Evolutionary conservation across 2,329 filamentous ascomycete species (phyloP), one percentile per base, ranked within the genome.

Genomic region (Escovopsis sp.): DNA sequence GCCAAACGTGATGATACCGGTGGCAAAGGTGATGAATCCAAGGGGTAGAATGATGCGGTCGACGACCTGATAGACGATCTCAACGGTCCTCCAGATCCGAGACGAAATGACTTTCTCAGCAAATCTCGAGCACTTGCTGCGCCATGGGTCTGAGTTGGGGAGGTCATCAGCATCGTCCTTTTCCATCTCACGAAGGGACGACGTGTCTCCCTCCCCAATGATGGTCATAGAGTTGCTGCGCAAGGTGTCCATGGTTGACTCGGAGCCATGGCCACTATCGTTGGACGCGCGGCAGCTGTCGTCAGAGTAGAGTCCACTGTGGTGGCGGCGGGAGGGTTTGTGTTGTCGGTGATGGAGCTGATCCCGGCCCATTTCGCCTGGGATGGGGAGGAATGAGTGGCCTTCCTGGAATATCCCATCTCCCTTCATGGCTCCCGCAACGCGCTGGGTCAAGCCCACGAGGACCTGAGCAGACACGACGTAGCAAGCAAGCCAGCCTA

Each of bases 401-500:
- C 60, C 62, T 51, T 80, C 71, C 41, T 65, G 48, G 19, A 47
- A 17, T 17, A 25, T 14, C 27, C 18, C 26, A 21, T 7, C 21
- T 6, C 23, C 35, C 15, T 27, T 33, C 14, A 45, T 23, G 4
- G 34, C 41, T 2, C 44, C 44, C 11, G 69, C 65, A 41, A 80
- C 71, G 29, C 67, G 60, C 35, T 76, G 75, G 32, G 84, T 58
- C 36, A 85, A 52, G 33, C 74, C 72, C 51, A 93, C 62, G 27
- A 79, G 48, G 13, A 79, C 67, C 60, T 94, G 88, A 0, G 69
- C 74, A 35, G 66, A 66, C 10, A 81, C 66, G 4, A 87, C 63
- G 65, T 73, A 80, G 3, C 80, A 88, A 21, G 79, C 68, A 29
- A 83, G 65, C 88, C 88, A 96, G 36, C 86, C 86, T 30, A 88